Evolutionary conservation across 805 yeast genomes (phyloP).

Genomic region (Candida ipomoeae): DNA sequence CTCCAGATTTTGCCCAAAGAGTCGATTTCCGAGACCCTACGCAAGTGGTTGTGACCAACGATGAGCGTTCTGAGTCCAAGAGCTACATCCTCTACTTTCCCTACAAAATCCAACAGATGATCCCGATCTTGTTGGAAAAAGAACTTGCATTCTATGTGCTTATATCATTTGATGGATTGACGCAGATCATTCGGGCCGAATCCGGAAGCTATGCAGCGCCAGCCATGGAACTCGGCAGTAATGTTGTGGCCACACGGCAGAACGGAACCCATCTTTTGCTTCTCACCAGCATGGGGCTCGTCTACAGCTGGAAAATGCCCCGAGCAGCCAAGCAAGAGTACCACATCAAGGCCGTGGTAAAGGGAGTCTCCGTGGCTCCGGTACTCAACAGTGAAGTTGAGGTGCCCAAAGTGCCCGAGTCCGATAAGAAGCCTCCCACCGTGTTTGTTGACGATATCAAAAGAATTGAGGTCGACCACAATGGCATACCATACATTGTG

Average conservation of each 20-base stretch:
- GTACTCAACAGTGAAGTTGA: slow-evolving; percentile 37
- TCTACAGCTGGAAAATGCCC: slow-evolving; percentile 50
- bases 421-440: not conserved
- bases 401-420: slow-evolving; percentile 6
- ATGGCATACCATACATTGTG: slow-evolving; percentile 42
- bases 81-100: slow-evolving; percentile 41
- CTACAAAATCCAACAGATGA: slow-evolving; percentile 46
- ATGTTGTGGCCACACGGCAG: slow-evolving; percentile 37
- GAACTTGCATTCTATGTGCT: slow-evolving; percentile 45
- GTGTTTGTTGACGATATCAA: slow-evolving; percentile 11
- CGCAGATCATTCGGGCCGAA: slow-evolving; percentile 41
- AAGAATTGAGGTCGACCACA: slow-evolving; percentile 29
- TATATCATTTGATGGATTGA: slow-evolving; percentile 55
- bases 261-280: slow-evolving; percentile 33
- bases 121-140: slow-evolving; percentile 32
- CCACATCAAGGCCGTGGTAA: slow-evolving; percentile 28
- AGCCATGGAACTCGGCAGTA: slow-evolving; percentile 48
- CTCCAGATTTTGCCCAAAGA: slow-evolving; percentile 29
- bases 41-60: slow-evolving; percentile 42
- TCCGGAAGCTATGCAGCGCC: slow-evolving; percentile 47
- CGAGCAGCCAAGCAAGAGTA: slow-evolving; percentile 7
- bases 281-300: slow-evolving; percentile 47
- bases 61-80: slow-evolving; percentile 27
- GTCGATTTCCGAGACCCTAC: slow-evolving; percentile 47
- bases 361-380: slow-evolving; percentile 50